Percentiles rank a stretch among this genome's conserved stretches.
Evolutionary conservation across 2,329 filamentous ascomycete genomes (phyloP).

Genomic region (Fusarium mundagurra): DNA sequence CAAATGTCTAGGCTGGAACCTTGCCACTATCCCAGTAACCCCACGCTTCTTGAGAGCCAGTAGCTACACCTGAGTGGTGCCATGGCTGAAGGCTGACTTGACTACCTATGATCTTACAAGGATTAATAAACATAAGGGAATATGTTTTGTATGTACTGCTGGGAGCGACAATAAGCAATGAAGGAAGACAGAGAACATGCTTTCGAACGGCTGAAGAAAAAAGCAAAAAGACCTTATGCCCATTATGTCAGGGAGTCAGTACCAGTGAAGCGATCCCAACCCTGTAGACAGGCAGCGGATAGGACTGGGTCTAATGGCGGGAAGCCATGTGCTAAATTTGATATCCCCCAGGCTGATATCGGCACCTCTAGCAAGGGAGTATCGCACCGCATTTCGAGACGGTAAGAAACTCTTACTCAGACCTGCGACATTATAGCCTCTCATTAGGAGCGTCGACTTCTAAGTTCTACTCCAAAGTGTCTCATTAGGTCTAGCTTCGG

Average conservation of each 20-base stretch:
- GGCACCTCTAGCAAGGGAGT: conserved; percentile 23
- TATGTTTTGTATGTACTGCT: conserved; percentile 18
- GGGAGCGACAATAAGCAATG: conserved; percentile 28
- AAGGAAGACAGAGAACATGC: conserved; percentile 19
- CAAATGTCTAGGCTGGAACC: conserved; percentile 26
- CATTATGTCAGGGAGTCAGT: conserved; percentile 21
- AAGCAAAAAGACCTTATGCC: conserved; percentile 17
- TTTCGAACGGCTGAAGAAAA: conserved; percentile 23
- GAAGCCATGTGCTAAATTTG: conserved; percentile 39
- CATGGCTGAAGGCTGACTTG: conserved; percentile 37
- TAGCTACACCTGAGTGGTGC: conserved; percentile 33
- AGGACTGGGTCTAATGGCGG: conserved; percentile 31
- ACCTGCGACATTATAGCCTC: conserved; percentile 11
- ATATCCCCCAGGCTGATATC: conserved; percentile 28
- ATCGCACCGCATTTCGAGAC: neutral
- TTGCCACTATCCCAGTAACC: conserved; percentile 40
- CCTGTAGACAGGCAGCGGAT: conserved; percentile 16
- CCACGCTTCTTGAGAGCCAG: conserved; percentile 39
- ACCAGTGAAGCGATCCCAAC: conserved; percentile 1
- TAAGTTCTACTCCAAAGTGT: conserved; percentile 26
- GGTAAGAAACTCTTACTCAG: conserved; percentile 18
- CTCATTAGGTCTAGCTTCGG: conserved; percentile 36
- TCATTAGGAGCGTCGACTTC: conserved; percentile 11
- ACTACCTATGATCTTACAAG: conserved; percentile 21
- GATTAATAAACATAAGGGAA: conserved; percentile 12